Evolutionary conservation across 129 eudicot genomes (phyloP).

Genomic region (Logfia minima): DNA sequence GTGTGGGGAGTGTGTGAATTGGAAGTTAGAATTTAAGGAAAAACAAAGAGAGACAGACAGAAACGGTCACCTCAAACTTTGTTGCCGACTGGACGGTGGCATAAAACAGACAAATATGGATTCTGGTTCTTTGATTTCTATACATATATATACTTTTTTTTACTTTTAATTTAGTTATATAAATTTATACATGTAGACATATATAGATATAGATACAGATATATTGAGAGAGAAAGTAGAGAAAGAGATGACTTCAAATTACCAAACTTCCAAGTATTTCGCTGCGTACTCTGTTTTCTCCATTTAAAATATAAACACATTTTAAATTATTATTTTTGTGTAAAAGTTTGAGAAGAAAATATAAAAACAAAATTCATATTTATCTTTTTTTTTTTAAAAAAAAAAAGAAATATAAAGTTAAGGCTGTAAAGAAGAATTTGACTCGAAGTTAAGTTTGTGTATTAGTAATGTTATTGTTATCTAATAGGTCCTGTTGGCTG

Average conservation of each 20-base stretch:
- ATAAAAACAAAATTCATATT: background rate
- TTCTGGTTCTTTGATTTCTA: background rate
- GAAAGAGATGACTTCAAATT: constrained; percentile 22
- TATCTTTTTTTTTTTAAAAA: background rate
- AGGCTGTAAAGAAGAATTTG: too few species aligned
- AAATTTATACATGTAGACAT: background rate
- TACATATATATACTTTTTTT: background rate
- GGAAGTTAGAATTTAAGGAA: constrained; percentile 15
- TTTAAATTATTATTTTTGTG: too few species aligned
- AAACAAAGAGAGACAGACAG: constrained; percentile 31
- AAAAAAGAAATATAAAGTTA: too few species aligned
- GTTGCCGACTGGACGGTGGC: constrained; percentile 49
- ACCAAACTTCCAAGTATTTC: constrained; percentile 35
- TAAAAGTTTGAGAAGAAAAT: too few species aligned
- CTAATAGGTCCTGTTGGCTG: too few species aligned
- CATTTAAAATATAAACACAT: background rate
- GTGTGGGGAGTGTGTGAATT: background rate
- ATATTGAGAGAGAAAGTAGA: constrained; percentile 12
- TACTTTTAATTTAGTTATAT: too few species aligned
- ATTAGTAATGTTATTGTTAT: too few species aligned
- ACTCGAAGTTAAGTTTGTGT: too few species aligned
- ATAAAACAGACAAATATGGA: constrained; percentile 32
- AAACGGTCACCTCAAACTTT: constrained; percentile 36
- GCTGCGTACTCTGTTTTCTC: constrained; percentile 23
- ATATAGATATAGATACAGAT: background rate